These are phyloP conservation scores for Vitellaria paradoxa DNA, from an alignment of 179 eudicot genomes.

Conservation along the genomic window DNA sequence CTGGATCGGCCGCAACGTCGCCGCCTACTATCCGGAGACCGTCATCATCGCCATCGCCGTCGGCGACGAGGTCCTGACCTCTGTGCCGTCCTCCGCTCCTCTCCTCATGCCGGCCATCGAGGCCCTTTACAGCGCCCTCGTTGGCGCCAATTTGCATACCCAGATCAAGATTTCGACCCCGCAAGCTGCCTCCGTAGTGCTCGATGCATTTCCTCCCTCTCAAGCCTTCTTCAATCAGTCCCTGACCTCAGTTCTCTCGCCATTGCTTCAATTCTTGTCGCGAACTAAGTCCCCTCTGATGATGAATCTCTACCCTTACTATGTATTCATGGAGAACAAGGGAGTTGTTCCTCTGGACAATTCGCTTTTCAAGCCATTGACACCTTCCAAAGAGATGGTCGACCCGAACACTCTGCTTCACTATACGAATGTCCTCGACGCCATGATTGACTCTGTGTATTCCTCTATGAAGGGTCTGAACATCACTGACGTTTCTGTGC, in stretches of 20 bases:
- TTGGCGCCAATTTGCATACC: conserved; percentile 65
- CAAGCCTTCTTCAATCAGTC: conserved; percentile 87
- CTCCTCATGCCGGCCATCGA: conserved; percentile 79
- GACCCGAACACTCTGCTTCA: conserved; percentile 90
- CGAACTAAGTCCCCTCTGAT: conserved; percentile 68
- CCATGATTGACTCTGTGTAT: conserved; percentile 87
- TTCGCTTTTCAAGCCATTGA: conserved; percentile 75
- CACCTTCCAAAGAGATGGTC: conserved; percentile 94
- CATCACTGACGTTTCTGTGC: conserved; percentile 62
- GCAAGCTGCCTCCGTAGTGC: conserved; percentile 63
- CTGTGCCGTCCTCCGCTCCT: conserved; percentile 65
- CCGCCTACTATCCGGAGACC: conserved; percentile 67
- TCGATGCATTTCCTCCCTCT: conserved; percentile 92
- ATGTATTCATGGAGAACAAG: conserved; percentile 85
- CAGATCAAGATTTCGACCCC: conserved; percentile 77
- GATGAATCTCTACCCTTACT: conserved; percentile 93
- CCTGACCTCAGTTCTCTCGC: conserved; percentile 43
- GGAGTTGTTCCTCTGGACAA: conserved; percentile 90
- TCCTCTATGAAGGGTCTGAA: conserved; percentile 83
- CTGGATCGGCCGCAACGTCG: conserved; percentile 77
- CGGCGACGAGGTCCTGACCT: conserved; percentile 88
- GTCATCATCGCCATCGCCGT: conserved; percentile 70
- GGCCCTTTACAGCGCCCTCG: conserved; percentile 65
- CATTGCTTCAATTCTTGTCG: conserved; percentile 64
- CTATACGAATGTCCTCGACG: conserved; percentile 81